Conservation (phyloP, 2,329 filamentous ascomycete genomes). For the Trematosphaeria pertusa region DNA sequence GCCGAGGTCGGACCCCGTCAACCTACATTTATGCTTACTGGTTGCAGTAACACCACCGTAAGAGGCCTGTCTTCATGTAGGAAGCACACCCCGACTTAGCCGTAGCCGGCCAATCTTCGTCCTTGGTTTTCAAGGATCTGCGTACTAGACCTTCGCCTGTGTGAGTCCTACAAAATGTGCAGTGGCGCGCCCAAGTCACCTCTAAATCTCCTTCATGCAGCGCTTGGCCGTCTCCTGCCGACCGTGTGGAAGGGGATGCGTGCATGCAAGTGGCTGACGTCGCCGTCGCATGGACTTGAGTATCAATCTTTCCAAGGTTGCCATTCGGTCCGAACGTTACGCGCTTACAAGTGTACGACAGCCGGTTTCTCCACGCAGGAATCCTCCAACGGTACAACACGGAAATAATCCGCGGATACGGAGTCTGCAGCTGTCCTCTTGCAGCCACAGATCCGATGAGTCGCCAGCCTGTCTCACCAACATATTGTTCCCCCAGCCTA, state of each 20-base stretch:
- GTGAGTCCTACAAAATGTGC: constrained; percentile 14
- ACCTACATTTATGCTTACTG: constrained; percentile 31
- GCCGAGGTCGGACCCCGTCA: constrained; percentile 31
- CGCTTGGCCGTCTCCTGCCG: neutral
- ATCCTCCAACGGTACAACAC: neutral
- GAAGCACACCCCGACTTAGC: constrained; percentile 28
- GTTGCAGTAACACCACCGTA: constrained; percentile 34
- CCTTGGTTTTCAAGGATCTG: constrained; percentile 17
- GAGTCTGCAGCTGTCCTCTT: neutral
- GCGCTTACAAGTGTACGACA: constrained; percentile 11
- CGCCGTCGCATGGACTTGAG: no score
- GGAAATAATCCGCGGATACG: constrained; percentile 2
- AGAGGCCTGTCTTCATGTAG: constrained; percentile 24
- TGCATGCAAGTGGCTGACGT: neutral
- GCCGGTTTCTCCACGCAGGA: neutral
- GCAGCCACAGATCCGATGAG: constrained; percentile 1
- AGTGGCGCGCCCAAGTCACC: neutral
- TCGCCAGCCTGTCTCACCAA: constrained; percentile 21
- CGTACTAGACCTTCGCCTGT: constrained; percentile 21
- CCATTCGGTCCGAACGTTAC: constrained; percentile 8
- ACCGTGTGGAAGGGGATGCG: neutral
- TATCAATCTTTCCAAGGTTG: no score
- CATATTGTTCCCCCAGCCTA: constrained; percentile 19
- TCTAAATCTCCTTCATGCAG: neutral
- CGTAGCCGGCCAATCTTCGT: constrained; percentile 12